A percentile compares a stretch with the other conserved stretches of the same genome.
Evolutionary conservation across 1,139 yeast species (phyloP).

Genomic region (Blastobotrys indianensis): DNA sequence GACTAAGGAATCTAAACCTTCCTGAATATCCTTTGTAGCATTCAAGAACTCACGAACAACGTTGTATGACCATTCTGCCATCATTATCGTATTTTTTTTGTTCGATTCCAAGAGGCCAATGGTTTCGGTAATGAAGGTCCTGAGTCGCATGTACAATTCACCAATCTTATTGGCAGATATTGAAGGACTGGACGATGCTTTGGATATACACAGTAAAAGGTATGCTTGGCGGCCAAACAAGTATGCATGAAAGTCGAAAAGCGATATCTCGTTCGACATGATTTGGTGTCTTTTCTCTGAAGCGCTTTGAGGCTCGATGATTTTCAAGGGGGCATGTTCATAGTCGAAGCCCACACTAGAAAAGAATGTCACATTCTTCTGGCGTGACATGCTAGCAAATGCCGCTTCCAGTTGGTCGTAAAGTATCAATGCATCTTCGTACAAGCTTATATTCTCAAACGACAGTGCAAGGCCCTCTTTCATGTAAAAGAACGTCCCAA

Average conservation of each 20-base stretch:
- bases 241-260: conserved; percentile 40
- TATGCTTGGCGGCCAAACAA: conserved; percentile 39
- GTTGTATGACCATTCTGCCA: conserved; percentile 34
- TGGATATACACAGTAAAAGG: conserved; percentile 30
- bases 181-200: conserved; percentile 35
- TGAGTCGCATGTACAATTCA: conserved; percentile 32
- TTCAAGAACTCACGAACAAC: conserved; percentile 32
- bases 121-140: conserved; percentile 41
- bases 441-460: conserved; percentile 47
- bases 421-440: conserved; percentile 51
- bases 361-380: conserved; percentile 26
- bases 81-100: conserved; percentile 22
- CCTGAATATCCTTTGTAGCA: conserved; percentile 24
- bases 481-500: conserved; percentile 40
- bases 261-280: conserved; percentile 35
- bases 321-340: conserved; percentile 10
- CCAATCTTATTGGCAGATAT: conserved; percentile 32
- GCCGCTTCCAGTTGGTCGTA: conserved; percentile 39
- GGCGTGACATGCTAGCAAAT: conserved; percentile 22
- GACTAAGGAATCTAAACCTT: conserved; percentile 30
- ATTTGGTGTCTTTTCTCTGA: conserved; percentile 31
- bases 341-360: conserved; percentile 30
- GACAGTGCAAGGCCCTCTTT: conserved; percentile 44
- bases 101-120: conserved; percentile 27
- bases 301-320: conserved; percentile 18